phyloP scores from a whole-genome alignment of 2,329 filamentous ascomycete genomes.

The Fusarium chuoi region DNA sequence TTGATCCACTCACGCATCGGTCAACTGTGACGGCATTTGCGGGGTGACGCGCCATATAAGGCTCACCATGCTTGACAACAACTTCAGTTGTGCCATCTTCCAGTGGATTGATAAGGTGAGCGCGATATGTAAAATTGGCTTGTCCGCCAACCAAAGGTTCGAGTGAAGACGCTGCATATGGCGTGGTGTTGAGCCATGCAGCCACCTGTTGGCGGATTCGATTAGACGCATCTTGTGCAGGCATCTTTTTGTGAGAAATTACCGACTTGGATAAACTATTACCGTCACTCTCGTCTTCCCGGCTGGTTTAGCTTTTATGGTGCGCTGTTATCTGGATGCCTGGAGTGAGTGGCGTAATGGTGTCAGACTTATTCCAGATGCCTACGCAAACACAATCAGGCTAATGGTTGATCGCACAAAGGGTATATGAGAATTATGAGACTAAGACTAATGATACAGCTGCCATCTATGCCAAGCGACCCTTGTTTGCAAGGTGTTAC shows the following conservation, averaged over 20 bases:
- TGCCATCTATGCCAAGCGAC: fast-evolving
- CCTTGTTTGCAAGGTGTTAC: background rate
- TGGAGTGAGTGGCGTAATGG: background rate
- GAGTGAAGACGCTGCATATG: background rate
- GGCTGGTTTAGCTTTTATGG: background rate
- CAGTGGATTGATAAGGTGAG: background rate
- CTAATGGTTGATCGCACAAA: background rate
- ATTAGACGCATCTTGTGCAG: background rate
- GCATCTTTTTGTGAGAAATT: background rate
- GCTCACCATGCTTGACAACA: conserved; percentile 6
- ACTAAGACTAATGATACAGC: background rate
- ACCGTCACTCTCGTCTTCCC: fast-evolving
- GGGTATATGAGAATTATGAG: background rate
- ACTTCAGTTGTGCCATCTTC: background rate
- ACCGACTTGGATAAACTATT: background rate
- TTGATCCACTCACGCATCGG: background rate
- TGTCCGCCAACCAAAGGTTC: background rate
- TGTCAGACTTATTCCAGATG: background rate
- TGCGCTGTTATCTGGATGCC: background rate
- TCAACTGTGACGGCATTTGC: background rate
- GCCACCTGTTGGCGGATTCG: background rate
- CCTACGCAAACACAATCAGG: background rate
- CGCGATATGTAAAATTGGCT: conserved; percentile 1
- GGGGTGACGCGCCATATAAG: conserved; percentile 2
- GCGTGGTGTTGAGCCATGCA: background rate